Conservation (phyloP, 192 early-diverging fungal genomes). For the Spizellomyces punctatus region DNA sequence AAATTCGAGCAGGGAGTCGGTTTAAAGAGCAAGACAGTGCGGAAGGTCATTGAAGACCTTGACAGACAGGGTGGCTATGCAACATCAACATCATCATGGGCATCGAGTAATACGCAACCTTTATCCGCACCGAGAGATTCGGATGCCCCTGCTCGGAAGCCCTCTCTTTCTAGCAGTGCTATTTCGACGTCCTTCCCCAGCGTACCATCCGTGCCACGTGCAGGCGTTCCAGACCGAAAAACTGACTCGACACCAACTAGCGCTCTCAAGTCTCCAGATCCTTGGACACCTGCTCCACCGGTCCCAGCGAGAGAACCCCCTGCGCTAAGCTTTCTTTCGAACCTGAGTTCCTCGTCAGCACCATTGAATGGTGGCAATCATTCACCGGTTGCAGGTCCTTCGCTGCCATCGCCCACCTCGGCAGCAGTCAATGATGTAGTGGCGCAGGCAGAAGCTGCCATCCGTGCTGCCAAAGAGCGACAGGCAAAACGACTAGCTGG, state of each 20-base stretch:
- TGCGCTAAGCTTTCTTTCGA: not conserved
- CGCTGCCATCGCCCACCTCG: not conserved
- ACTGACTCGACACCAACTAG: not conserved
- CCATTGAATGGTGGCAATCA: too few species aligned
- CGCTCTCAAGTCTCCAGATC: not conserved
- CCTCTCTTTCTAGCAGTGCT: not conserved
- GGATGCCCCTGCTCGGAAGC: not conserved
- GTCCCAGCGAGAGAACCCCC: too few species aligned
- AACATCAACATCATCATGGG: too few species aligned
- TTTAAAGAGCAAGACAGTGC: constrained; percentile 40
- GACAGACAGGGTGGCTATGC: not conserved
- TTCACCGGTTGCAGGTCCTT: not conserved
- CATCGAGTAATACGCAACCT: not conserved
- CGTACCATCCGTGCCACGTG: not conserved
- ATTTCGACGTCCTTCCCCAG: not conserved
- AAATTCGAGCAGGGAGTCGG: constrained; percentile 56
- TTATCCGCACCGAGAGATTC: not conserved
- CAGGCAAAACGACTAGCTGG: constrained; percentile 34
- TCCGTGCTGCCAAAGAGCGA: constrained; percentile 47
- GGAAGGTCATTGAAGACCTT: constrained; percentile 41
- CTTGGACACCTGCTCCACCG: not conserved
- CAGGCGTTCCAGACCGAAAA: not conserved
- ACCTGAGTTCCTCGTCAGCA: not conserved
- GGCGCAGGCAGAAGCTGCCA: constrained; percentile 51
- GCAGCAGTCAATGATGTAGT: constrained; percentile 44